Evolutionary conservation across 257 asterid species (phyloP).

Genomic region (Capsicum rhomboideum): DNA sequence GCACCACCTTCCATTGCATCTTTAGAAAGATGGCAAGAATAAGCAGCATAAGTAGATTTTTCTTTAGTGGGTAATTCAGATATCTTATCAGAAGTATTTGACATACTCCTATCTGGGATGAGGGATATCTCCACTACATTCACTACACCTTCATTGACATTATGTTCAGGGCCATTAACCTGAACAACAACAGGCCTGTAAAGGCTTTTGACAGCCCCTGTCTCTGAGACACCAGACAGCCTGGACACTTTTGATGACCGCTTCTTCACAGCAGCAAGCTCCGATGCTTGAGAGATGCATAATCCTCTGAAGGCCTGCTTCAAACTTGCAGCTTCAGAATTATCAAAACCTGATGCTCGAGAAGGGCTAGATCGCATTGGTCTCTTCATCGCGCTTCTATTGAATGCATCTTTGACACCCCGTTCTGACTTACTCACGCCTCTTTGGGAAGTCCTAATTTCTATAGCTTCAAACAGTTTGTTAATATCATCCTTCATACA

Average conservation of each 20-base stretch:
- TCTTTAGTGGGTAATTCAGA: slow-evolving; percentile 8
- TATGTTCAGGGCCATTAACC: slow-evolving; percentile 23
- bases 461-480: slow-evolving; percentile 71
- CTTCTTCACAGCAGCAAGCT: slow-evolving; percentile 84
- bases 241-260: slow-evolving; percentile 39
- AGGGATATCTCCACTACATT: slow-evolving; percentile 48
- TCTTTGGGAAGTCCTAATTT: slow-evolving; percentile 31
- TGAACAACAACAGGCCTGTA: slow-evolving; percentile 31
- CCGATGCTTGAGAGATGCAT: slow-evolving; percentile 96
- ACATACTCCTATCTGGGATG: slow-evolving; percentile 40
- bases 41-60: slow-evolving; percentile 11
- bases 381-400: slow-evolving; percentile 76
- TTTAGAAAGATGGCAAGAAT: slow-evolving; percentile 9
- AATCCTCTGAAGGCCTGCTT: slow-evolving; percentile 94
- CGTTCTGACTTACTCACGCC: slow-evolving; percentile 23
- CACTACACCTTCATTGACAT: slow-evolving; percentile 24
- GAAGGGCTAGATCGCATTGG: slow-evolving; percentile 55
- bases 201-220: slow-evolving; percentile 39
- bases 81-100: slow-evolving; percentile 18
- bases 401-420: slow-evolving; percentile 20
- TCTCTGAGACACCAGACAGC: slow-evolving; percentile 33
- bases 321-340: slow-evolving; percentile 61
- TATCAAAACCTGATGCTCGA: slow-evolving; percentile 55
- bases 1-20: neutral
- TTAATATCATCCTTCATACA: slow-evolving; percentile 57